phyloP scores from a whole-genome alignment of 257 asterid genomes.

The Solanum ossicruentum region DNA sequence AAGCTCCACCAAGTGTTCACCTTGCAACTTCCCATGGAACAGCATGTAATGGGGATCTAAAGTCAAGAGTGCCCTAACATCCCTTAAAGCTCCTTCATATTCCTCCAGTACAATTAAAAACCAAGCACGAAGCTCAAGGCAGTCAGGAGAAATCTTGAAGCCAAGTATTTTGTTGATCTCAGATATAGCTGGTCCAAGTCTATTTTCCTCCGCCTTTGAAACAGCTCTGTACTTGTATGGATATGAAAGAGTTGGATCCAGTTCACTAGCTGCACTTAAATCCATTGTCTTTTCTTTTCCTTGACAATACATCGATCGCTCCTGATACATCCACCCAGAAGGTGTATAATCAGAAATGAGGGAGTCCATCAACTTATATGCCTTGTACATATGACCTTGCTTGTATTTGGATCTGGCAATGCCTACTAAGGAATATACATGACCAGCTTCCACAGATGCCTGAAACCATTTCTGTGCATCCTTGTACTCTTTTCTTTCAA shows the following conservation, averaged over 20 bases:
- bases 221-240: conserved; percentile 80
- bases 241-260: conserved; percentile 85
- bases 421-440: conserved; percentile 71
- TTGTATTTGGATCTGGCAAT: conserved; percentile 68
- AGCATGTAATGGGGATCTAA: conserved; percentile 72
- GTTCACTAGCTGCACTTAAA: conserved; percentile 58
- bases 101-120: conserved; percentile 59
- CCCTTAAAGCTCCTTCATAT: conserved; percentile 68
- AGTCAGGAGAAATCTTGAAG: conserved; percentile 81
- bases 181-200: conserved; percentile 46
- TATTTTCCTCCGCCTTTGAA: conserved; percentile 45
- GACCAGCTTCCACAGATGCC: conserved; percentile 63
- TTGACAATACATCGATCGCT: conserved; percentile 59
- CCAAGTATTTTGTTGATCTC: conserved; percentile 70
- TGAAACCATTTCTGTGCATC: conserved; percentile 91
- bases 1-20: conserved; percentile 61
- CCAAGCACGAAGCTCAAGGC: conserved; percentile 97
- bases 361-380: conserved; percentile 67
- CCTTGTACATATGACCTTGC: conserved; percentile 84
- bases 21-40: conserved; percentile 76
- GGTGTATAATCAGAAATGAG: conserved; percentile 56
- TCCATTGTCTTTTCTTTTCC: conserved; percentile 72
- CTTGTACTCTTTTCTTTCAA: conserved; percentile 71
- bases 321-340: conserved; percentile 97
- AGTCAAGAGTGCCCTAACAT: conserved; percentile 75